Evolutionary conservation across 306 rosid genomes (phyloP), one percentile per base, ranked within the genome.

Genomic region (Vigna angularis): DNA sequence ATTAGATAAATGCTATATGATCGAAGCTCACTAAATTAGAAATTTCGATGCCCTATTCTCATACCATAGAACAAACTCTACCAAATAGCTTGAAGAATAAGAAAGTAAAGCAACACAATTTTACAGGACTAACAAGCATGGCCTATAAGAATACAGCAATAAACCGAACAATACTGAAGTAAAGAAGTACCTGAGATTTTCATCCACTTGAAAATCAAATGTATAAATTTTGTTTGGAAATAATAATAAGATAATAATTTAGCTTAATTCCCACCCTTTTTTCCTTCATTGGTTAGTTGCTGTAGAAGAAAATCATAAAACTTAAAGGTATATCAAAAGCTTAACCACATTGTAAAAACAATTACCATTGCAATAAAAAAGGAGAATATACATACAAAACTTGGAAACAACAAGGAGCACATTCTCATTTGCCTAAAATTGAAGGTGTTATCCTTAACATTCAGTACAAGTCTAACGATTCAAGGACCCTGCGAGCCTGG

Each of bases 401-500:
- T 7, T 51, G 22, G 30, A 58, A 76, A 53, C 72, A 38, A 48
- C 38, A 57, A 26, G 44, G 13, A 51, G 47, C 32, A 67, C 40
- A 70, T 70, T 48, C 42, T 76, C 73, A 30, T 64, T 57, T 57
- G 66, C 45, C 66, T 45, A 34, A 76, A 36, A 72, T 44, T 45
- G 61, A 5, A 28, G 36, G 63, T 20, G 40, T 57, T 80, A 47
- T 65, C 24, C 36, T 45, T 10, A 72, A 38, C 47, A 70, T 70
- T 89, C 84, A 90, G 87, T 91, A 88, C 58, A 91, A 79, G 89
- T 91, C 97, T 58, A 90, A 79, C 17, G 98, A 93, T 81, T 93
- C 96, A 14, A 91, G 87, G 48, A 95, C 97, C 65, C 98, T 85
- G 22, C 98, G 91, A 74, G 98, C 98, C 83, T 93, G 97, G 79